Base-by-base conservation (phyloP, 176 grass and related monocot species). In the Lolium rigidum region DNA sequence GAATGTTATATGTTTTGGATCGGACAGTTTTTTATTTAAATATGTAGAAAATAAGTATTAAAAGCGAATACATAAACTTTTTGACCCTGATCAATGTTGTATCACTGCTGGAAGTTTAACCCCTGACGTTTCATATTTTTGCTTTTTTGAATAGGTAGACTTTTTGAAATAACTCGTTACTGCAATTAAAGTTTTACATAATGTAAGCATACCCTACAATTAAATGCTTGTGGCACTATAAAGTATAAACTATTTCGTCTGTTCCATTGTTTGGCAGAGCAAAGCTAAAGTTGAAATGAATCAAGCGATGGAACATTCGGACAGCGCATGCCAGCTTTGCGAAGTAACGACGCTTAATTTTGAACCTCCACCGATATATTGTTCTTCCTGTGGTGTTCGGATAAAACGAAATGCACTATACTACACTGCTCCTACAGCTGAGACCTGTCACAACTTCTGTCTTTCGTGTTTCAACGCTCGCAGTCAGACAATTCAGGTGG, bases 241-340 rank as follows among this genome's bases (percentile, higher is more conserved):
- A 47, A 83, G 56, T 81, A 78, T 88, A 70, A 79, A 63, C 24
- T 57, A 84, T 65, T 75, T 46, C 31, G 55, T 38, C 16, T 35
- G 7, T 95, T 78, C 39, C 52, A 60, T 81, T 55, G 24, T 92
- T 84, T 88, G 76, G 41, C 88, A 98, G 96, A 98, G 93, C 78
- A 98, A 95, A 80, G 81, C 86, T 77, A 98, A 98, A 90, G 90
- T 86, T 82, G 96, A 92, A 88, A 98, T 95, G 81, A 92, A 95
- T 89, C 89, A 92, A 90, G 84, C 61, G 9, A 88, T 89, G 44
- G 94, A 86, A 78, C 83, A 81, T 15, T 94, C 82, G 7, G 91
- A 89, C 81, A 95, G 88, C 26, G 91, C 88, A 71, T 98, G 96
- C 70, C 93, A 92, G 78, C 91, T 98, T 74, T 98, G 96, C 78